Base-by-base conservation (phyloP, 257 asterid genomes). In the Fraxinus pennsylvanica region DNA sequence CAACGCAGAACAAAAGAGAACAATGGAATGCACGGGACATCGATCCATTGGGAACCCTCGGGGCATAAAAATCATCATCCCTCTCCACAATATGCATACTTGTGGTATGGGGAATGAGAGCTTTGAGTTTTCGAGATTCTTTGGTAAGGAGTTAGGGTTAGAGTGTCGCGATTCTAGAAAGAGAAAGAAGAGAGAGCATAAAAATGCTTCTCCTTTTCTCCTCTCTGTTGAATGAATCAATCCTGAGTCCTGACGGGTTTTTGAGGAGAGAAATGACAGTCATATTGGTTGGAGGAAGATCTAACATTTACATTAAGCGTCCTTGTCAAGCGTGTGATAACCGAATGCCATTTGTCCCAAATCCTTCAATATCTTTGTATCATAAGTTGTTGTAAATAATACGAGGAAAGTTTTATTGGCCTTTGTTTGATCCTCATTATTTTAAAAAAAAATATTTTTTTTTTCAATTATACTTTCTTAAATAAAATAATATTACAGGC, bases 11-110 rank as follows among this genome's bases (percentile, higher is more conserved):
- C 54, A 6, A 19, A 39, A 66, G 21, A 63, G 63, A 71, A 50
- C 13, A 72, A 7, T 45, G 22, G 57, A 45, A 45, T 45, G 5
- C 65, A 81, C 85, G 80, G 57, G 80, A 79, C 75, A 77, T 27
- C 29, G 89, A 88, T 73, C 83, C 88, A 76, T 68, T 84, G 25
- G 86, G 81, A 38, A 77, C 74, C 29, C 90, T 81, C 72, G 83
- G 89, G 69, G 84, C 80, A 27, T 14, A 74, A 39, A 41, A 68
- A 59, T 82, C 84, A 72, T 80, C 84, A 25, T 61, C 82, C 72
- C 68, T 77, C 78, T 82, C 85, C 77, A 73, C 35, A 17, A 78
- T 80, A 80, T 73, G 86, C 86, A 79, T 82, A 82, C 71, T 33
- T 21, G 76, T 7, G 27, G 43, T 13, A 59, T 3, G 6, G 45